A percentile compares a stretch with the other conserved stretches of the same genome.
Conservation (phyloP, 208 protist genomes). For the Angomonas deanei region DNA sequence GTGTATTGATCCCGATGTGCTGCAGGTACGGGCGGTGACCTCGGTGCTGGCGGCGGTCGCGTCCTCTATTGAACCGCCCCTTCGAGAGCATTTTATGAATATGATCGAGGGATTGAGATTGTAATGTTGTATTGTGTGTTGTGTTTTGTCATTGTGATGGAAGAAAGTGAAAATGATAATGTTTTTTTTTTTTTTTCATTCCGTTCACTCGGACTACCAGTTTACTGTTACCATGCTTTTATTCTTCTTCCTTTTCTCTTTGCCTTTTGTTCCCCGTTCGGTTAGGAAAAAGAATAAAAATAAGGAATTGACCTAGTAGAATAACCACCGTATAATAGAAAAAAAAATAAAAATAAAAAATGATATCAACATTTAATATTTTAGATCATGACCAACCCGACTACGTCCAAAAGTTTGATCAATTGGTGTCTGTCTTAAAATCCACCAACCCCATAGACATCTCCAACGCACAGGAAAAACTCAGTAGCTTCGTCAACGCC, state of each 20-base stretch:
- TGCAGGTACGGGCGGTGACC: slow-evolving; percentile 60
- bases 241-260: no score
- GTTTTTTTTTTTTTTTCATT: slow-evolving; percentile 6
- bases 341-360: no score
- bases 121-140: slow-evolving; percentile 12
- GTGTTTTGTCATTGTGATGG: no score
- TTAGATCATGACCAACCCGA: slow-evolving; percentile 67
- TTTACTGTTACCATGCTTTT: neutral
- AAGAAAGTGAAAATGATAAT: neutral
- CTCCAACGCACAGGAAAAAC: slow-evolving; percentile 74
- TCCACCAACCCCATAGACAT: slow-evolving; percentile 45
- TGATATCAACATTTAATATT: slow-evolving; percentile 22
- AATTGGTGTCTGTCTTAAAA: slow-evolving; percentile 48
- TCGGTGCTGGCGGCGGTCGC: slow-evolving; percentile 74
- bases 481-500: slow-evolving; percentile 89
- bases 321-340: no score
- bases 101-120: slow-evolving; percentile 62
- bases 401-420: slow-evolving; percentile 70
- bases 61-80: slow-evolving; percentile 41
- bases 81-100: slow-evolving; percentile 64
- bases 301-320: no score
- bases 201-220: neutral
- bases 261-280: no score
- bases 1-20: slow-evolving; percentile 66
- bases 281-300: no score